Evolutionary conservation across 257 asterid species (phyloP).

Genomic region (Ilex asprella): DNA sequence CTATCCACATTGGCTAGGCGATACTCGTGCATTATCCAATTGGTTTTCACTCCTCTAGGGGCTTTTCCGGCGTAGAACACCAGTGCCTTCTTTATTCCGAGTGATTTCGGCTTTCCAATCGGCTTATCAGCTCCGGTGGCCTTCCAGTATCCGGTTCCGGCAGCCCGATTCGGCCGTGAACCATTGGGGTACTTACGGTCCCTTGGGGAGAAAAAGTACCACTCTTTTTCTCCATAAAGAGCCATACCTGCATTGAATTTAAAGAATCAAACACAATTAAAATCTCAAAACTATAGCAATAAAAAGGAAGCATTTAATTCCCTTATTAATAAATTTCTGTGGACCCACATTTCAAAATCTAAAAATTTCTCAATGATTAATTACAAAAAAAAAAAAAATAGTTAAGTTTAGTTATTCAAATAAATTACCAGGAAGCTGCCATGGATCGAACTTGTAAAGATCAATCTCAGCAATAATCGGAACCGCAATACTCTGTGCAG

Average conservation of each 20-base stretch:
- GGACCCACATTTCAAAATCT: no score
- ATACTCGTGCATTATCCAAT: slow-evolving; percentile 79
- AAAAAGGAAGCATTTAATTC: no score
- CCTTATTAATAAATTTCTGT: no score
- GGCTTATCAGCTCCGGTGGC: slow-evolving; percentile 83
- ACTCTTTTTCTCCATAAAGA: slow-evolving; percentile 61
- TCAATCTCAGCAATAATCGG: slow-evolving; percentile 66
- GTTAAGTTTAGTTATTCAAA: no score
- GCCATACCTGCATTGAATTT: slow-evolving; percentile 32
- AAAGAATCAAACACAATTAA: not conserved
- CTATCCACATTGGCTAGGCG: slow-evolving; percentile 65
- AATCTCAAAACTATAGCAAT: not conserved
- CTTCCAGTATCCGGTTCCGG: slow-evolving; percentile 65
- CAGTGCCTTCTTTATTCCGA: slow-evolving; percentile 61
- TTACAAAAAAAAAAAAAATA: no score
- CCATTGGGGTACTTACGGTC: slow-evolving; percentile 77
- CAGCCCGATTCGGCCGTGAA: slow-evolving; percentile 62
- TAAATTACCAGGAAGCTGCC: slow-evolving; percentile 61
- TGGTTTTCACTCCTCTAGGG: slow-evolving; percentile 54
- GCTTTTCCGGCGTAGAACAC: slow-evolving; percentile 72
- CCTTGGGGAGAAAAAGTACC: slow-evolving; percentile 69
- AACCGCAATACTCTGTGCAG: slow-evolving; percentile 30
- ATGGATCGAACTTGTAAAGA: slow-evolving; percentile 72
- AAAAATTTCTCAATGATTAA: no score
- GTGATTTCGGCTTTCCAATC: slow-evolving; percentile 50